phyloP scores from a whole-genome alignment of 129 eudicot species.

The Erigeron canadensis region DNA sequence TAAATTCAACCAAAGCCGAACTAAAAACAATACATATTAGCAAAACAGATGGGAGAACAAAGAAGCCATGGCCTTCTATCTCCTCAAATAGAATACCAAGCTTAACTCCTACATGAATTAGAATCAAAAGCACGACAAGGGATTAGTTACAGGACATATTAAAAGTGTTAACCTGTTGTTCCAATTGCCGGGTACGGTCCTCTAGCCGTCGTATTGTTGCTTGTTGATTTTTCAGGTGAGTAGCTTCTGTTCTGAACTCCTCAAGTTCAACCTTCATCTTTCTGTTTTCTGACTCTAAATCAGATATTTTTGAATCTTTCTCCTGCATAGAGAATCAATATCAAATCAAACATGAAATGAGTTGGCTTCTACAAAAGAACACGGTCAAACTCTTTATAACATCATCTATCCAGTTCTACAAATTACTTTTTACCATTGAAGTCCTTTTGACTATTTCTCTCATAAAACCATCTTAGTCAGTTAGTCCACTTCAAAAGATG shows the following conservation, averaged over 20 bases:
- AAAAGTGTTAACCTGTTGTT: constrained; percentile 67
- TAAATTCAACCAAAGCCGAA: not conserved
- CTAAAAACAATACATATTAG: not conserved
- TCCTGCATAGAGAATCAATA: constrained; percentile 49
- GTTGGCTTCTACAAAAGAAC: not conserved
- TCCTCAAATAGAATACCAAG: not conserved
- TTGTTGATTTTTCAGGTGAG: constrained; percentile 96
- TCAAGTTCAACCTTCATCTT: constrained; percentile 99
- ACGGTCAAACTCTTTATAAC: not conserved
- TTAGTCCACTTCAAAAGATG: no score
- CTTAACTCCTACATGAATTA: not conserved
- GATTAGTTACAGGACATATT: not conserved
- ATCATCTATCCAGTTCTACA: no score
- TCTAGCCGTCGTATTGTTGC: constrained; percentile 96
- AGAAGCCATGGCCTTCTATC: not conserved
- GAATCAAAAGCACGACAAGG: not conserved
- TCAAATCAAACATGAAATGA: not conserved
- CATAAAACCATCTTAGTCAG: no score
- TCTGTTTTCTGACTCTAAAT: constrained; percentile 87
- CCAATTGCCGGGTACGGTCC: constrained; percentile 92
- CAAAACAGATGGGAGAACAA: not conserved
- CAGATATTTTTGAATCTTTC: constrained; percentile 71
- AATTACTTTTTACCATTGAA: no score
- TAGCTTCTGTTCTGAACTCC: constrained; percentile 86
- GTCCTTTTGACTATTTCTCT: no score